These are phyloP conservation scores for Lithocarpus polystachyus DNA, from an alignment of 306 rosid species.

Conservation along the genomic window DNA sequence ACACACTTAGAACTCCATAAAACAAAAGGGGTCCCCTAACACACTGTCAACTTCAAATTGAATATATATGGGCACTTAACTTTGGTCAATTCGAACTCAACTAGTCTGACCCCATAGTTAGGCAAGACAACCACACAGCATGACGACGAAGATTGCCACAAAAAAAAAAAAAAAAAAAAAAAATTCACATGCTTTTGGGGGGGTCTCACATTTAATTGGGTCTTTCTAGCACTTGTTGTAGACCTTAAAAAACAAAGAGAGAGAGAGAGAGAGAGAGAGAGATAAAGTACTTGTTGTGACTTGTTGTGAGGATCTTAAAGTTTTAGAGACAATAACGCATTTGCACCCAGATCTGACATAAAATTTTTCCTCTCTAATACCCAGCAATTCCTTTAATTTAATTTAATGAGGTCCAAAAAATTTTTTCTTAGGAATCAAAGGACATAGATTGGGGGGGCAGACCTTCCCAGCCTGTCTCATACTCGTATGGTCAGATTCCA, in stretches of 20 bases:
- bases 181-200: conserved; percentile 7
- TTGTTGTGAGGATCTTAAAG: not conserved
- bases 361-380: conserved; percentile 4
- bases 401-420: not conserved
- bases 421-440: not conserved
- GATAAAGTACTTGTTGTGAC: too few species aligned
- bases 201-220: not conserved
- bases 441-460: conserved; percentile 35
- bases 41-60: not conserved
- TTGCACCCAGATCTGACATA: conserved; percentile 13
- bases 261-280: too few species aligned
- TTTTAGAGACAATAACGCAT: conserved; percentile 28
- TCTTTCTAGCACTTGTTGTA: conserved; percentile 9
- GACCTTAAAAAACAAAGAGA: not conserved
- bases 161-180: too few species aligned
- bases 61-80: not conserved
- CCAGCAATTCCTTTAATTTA: not conserved
- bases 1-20: not conserved
- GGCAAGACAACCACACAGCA: conserved; percentile 18
- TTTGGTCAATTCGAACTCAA: conserved; percentile 20
- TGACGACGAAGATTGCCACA: not conserved
- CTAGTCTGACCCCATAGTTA: not conserved
- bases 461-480: conserved; percentile 60
- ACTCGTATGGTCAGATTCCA: conserved; percentile 45
- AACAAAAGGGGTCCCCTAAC: conserved; percentile 22